Conservation (phyloP, 1,139 yeast species). For the Tardiomyces blankii region DNA sequence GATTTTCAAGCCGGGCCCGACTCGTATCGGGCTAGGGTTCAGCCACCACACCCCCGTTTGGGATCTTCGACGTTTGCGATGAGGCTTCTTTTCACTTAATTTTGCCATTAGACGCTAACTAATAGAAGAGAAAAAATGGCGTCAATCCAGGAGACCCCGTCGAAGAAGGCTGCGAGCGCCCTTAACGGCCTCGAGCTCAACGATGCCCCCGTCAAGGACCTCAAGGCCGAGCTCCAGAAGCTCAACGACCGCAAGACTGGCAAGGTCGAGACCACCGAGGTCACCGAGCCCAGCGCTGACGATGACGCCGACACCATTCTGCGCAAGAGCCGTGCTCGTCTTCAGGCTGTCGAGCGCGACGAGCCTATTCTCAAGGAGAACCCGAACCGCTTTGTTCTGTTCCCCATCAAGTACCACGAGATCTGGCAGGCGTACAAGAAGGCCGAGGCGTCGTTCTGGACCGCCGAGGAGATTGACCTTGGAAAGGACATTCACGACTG, state of each 20-base stretch:
- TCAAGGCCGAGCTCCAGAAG: slow-evolving; percentile 10
- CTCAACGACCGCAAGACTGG: slow-evolving; percentile 5
- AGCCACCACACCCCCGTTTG: no score
- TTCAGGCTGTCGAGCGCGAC: slow-evolving; percentile 68
- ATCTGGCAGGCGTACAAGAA: slow-evolving; percentile 98
- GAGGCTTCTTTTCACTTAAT: no score
- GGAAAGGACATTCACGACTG: slow-evolving; percentile 87
- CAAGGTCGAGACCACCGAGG: slow-evolving; percentile 8
- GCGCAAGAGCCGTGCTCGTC: slow-evolving; percentile 24
- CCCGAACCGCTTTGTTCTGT: slow-evolving; percentile 80
- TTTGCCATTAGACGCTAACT: no score
- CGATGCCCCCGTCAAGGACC: slow-evolving; percentile 12
- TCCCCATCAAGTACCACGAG: slow-evolving; percentile 96
- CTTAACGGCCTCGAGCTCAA: slow-evolving; percentile 23
- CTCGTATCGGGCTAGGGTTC: no score
- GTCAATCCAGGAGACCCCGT: slow-evolving; percentile 26
- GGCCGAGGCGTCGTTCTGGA: slow-evolving; percentile 99
- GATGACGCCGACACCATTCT: slow-evolving; percentile 12
- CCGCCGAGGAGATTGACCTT: slow-evolving; percentile 97
- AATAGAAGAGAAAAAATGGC: no score
- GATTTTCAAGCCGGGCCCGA: no score
- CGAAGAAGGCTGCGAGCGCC: slow-evolving; percentile 29
- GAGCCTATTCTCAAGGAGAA: slow-evolving; percentile 88
- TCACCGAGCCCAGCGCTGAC: slow-evolving; percentile 3
- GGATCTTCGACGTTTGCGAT: no score